Evolutionary conservation across 2,329 filamentous ascomycete genomes (phyloP).

Genomic region (Exophiala aquamarina): DNA sequence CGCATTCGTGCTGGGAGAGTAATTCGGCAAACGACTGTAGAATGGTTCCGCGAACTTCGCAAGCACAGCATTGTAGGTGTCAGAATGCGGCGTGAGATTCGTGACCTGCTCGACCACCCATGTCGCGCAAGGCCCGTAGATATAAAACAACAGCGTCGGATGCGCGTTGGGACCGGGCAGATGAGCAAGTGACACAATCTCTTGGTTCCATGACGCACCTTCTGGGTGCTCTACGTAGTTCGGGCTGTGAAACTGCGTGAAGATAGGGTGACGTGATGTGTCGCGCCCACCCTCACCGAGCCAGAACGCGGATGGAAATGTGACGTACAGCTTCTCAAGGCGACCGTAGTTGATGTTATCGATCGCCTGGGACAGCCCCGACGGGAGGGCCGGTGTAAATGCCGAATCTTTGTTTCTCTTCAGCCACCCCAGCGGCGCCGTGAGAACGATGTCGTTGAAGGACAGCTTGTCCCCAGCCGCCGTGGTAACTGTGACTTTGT

Average conservation of each 20-base stretch:
- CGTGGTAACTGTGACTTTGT: constrained; percentile 47
- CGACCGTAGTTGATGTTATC: constrained; percentile 48
- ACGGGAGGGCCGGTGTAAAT: constrained; percentile 47
- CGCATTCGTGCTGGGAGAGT: constrained; percentile 47
- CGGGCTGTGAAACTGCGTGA: constrained; percentile 75
- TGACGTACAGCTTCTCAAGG: constrained; percentile 57
- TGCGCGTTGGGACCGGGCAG: constrained; percentile 62
- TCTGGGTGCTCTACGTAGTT: constrained; percentile 59
- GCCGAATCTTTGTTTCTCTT: constrained; percentile 44
- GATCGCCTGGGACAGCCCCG: constrained; percentile 45
- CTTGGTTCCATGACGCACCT: constrained; percentile 68
- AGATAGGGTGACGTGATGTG: constrained; percentile 56
- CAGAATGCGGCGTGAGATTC: constrained; percentile 35
- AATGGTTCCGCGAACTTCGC: constrained; percentile 73
- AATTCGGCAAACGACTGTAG: constrained; percentile 72
- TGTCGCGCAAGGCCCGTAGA: constrained; percentile 43
- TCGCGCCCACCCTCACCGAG: constrained; percentile 37
- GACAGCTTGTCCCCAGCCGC: constrained; percentile 34
- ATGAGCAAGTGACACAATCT: constrained; percentile 73
- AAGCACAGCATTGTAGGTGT: constrained; percentile 56
- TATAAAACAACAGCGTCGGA: constrained; percentile 79
- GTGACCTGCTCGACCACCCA: constrained; percentile 34
- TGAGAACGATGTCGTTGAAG: constrained; percentile 55
- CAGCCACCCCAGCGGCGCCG: constrained; percentile 55
- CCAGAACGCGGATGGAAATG: constrained; percentile 78